These are phyloP conservation scores for Trichosphaerium sp. DNA, from an alignment of 78 protist species.

Conservation along the genomic window DNA sequence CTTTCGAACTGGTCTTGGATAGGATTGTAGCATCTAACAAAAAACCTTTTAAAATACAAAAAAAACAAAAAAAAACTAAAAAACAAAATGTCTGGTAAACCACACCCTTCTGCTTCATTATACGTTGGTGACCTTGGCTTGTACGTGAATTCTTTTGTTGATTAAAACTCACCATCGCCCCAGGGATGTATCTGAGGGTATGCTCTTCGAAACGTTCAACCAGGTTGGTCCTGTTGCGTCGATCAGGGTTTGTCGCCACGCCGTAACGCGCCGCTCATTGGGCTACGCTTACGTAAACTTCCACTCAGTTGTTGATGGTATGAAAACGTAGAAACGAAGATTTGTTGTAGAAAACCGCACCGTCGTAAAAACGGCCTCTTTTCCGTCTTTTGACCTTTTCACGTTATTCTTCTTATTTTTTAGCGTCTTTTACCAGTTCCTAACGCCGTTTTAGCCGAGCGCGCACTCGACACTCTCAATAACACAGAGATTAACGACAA, in stretches of 20 bases:
- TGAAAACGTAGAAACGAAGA: slow-evolving; percentile 15
- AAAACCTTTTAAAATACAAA: no score
- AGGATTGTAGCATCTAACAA: no score
- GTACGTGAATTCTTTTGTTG: slow-evolving; percentile 7
- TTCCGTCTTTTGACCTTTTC: background rate
- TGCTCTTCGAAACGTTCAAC: slow-evolving; percentile 77
- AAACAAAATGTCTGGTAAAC: no score
- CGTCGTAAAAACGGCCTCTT: no score
- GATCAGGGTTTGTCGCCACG: slow-evolving; percentile 90
- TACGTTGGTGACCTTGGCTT: slow-evolving; percentile 55
- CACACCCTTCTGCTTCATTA: slow-evolving; percentile 31
- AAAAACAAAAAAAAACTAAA: no score
- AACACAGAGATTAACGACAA: slow-evolving; percentile 68
- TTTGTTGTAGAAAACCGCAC: no score
- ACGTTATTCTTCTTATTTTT: background rate
- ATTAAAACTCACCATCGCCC: background rate
- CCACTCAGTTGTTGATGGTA: slow-evolving; percentile 59
- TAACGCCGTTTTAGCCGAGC: slow-evolving; percentile 62
- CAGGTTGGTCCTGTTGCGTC: slow-evolving; percentile 83
- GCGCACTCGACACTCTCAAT: slow-evolving; percentile 92
- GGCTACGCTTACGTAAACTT: slow-evolving; percentile 97
- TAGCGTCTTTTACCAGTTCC: background rate
- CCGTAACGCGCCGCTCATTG: slow-evolving; percentile 78
- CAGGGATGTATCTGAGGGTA: slow-evolving; percentile 77
- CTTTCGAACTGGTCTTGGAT: no score